Base-by-base conservation (phyloP, 495 filamentous ascomycete species). In the Friedmanniomyces endolithicus region DNA sequence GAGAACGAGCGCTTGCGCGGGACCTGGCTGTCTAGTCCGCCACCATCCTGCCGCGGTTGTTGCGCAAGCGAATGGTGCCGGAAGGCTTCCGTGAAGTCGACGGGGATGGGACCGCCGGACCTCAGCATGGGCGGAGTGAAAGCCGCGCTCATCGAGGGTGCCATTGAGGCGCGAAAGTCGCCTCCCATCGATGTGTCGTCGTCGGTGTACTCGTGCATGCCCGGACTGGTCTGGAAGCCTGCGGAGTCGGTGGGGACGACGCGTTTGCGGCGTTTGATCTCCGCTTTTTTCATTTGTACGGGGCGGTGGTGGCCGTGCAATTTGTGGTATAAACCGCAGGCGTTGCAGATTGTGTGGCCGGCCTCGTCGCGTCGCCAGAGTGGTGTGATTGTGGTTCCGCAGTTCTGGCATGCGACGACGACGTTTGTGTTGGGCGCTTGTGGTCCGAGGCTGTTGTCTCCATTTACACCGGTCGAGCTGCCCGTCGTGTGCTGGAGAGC, bases 291-390 rank as follows among this genome's bases (percentile, higher is more conserved):
- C 94, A 98, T 97, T 0, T 85, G 85, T 12, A 88, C 85, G 7
- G 92, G 92, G 29, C 92, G 79, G 70, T 95, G 90, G 48, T 86
- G 82, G 51, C 90, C 89, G 65, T 98, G 92, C 0, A 98, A 81
- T 67, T 97, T 98, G 69, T 94, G 87, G 65, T 97, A 97, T n/a
- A 97, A 72, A 29, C 92, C 92, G 70, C 92, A 98, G 50, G 92
- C 92, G 72, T 98, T 98, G 73, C 92, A 98, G 57, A 98, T 97
- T 4, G 89, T 95, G 73, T 96, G 88, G 14, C 94, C 94, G 60
- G 81, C 81, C 68, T 95, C 92, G 67, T 97, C 92, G 59, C 92
- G 81, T 63, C 92, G 78, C 92, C 92, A 99, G 25, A 99, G 73
- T 12, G 92, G 92, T 25, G 92, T 99, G 56, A 97, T 87, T 0